Evolutionary conservation across 202 grass and related monocot species (phyloP).

Genomic region (Dendrocalamus latiflorus): DNA sequence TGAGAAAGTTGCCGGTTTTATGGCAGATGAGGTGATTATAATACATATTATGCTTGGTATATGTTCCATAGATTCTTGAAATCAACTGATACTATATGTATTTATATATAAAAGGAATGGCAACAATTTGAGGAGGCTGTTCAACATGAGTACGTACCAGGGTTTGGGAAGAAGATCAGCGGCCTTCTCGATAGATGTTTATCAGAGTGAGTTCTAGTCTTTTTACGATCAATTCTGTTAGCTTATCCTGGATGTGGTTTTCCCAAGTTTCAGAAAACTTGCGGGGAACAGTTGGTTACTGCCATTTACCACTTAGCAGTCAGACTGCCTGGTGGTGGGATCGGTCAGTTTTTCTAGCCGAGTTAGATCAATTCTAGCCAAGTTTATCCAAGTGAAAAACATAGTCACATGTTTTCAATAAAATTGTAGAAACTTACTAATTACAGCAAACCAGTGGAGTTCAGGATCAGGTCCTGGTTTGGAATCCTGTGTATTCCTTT

Average conservation of each 20-base stretch:
- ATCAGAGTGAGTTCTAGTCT: slow-evolving; percentile 58
- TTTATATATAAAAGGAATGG: slow-evolving; percentile 73
- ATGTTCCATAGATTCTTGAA: not conserved
- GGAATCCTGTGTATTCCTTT: not conserved
- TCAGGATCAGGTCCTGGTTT: not conserved
- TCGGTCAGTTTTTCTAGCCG: not conserved
- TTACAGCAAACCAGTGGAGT: slow-evolving; percentile 1
- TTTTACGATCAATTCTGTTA: not conserved
- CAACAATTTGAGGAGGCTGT: slow-evolving; percentile 72
- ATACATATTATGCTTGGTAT: not conserved
- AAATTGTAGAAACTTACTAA: not conserved
- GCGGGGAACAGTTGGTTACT: not conserved
- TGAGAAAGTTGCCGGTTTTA: slow-evolving; percentile 79
- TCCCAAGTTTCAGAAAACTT: not conserved
- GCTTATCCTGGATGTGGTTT: not conserved
- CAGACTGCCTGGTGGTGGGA: not conserved
- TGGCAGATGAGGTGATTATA: slow-evolving; percentile 68
- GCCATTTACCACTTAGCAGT: not conserved
- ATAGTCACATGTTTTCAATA: not conserved
- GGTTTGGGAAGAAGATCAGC: slow-evolving; percentile 81
- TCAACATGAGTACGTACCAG: slow-evolving; percentile 67
- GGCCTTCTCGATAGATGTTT: slow-evolving; percentile 83
- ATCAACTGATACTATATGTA: slow-evolving; percentile 4
- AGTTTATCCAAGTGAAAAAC: not conserved
- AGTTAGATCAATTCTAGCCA: not conserved